A percentile compares a stretch with the other conserved stretches of the same genome.
These are phyloP conservation scores for Vitis rotundifolia DNA, from an alignment of 164 flowering plant species.

Conservation along the genomic window DNA sequence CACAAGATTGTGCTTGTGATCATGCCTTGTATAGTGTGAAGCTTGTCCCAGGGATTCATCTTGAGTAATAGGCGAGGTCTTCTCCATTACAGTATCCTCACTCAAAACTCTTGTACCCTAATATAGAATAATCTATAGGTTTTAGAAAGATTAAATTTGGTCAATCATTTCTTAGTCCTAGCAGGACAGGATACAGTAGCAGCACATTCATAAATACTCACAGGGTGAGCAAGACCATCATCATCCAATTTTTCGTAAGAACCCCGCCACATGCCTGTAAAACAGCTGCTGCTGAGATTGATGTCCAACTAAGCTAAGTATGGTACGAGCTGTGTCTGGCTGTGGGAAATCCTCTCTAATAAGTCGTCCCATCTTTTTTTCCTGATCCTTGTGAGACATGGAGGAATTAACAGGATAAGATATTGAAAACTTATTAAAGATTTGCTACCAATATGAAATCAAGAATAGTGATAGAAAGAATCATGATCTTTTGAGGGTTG, in stretches of 20 bases:
- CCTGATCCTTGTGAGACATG: constrained; percentile 34
- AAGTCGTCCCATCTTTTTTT: constrained; percentile 98
- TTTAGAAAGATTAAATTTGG: background rate
- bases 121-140: constrained; percentile 3
- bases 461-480: constrained; percentile 90
- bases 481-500: constrained; percentile 98
- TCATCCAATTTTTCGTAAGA: constrained; percentile 98
- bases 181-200: background rate
- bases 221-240: constrained; percentile 99
- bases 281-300: constrained; percentile 5
- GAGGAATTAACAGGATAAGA: background rate
- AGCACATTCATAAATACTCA: constrained; percentile 31
- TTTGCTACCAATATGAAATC: constrained; percentile 78
- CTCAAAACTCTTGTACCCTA: constrained; percentile 94
- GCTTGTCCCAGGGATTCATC: constrained; percentile 89
- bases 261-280: constrained; percentile 95
- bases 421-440: background rate
- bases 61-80: constrained; percentile 88
- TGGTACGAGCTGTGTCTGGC: constrained; percentile 85
- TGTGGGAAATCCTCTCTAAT: constrained; percentile 97
- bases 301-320: constrained; percentile 13
- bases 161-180: background rate
- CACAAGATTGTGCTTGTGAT: constrained; percentile 93
- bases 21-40: constrained; percentile 78
- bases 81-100: constrained; percentile 98